Conservation (phyloP, 129 eudicot genomes). For the Calendula officinalis region DNA sequence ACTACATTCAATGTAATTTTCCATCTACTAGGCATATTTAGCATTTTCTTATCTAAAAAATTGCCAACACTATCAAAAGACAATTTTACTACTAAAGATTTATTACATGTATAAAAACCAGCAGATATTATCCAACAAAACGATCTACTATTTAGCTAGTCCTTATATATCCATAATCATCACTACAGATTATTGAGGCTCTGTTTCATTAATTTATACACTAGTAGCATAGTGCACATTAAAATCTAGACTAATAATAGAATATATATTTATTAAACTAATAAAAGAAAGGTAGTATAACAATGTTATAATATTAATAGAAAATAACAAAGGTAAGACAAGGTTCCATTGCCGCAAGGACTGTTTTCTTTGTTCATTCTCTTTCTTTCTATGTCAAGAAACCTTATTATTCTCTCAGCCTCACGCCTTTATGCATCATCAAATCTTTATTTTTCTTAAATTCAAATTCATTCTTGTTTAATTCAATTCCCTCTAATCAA, state of each 20-base stretch:
- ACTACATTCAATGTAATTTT: too few relatives aligned
- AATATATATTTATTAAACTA: not conserved
- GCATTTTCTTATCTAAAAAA: too few relatives aligned
- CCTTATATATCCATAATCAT: constrained; percentile 2
- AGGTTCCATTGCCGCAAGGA: constrained; percentile 18
- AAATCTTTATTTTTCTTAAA: constrained; percentile 6
- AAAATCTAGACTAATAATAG: constrained; percentile 16
- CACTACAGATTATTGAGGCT: not conserved
- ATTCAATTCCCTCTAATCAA: not conserved
- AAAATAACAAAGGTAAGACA: constrained; percentile 28
- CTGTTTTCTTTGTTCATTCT: constrained; percentile 24
- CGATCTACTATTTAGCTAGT: not conserved
- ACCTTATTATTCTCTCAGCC: constrained; percentile 36
- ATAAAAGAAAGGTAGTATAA: constrained; percentile 5
- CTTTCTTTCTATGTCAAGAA: constrained; percentile 33
- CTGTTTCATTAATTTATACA: not conserved
- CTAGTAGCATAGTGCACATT: constrained; percentile 20
- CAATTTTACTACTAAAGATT: too few relatives aligned
- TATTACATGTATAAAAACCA: too few relatives aligned
- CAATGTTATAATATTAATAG: constrained; percentile 19
- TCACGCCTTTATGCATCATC: not conserved
- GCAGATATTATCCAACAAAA: too few relatives aligned
- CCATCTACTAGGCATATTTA: too few relatives aligned
- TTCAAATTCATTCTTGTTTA: constrained; percentile 15
- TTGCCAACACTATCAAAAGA: too few relatives aligned